These are phyloP conservation scores for Solanum arcanum DNA, from an alignment of 257 asterid species.

Conservation along the genomic window DNA sequence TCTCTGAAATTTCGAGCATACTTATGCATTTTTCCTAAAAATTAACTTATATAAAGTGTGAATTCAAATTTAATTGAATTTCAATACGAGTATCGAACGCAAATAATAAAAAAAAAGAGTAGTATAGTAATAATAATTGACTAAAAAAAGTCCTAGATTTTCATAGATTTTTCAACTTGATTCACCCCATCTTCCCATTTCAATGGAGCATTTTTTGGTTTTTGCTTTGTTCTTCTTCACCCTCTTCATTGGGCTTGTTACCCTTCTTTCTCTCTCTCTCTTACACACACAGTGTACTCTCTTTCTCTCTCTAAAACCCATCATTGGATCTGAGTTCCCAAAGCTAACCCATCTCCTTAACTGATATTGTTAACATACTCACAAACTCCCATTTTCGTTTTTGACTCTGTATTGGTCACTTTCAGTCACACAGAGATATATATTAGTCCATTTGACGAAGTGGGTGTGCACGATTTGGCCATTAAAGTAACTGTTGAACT, in stretches of 20 bases:
- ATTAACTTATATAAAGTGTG: too few relatives aligned
- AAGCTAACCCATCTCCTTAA: slow-evolving; percentile 5
- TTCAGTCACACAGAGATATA: neutral
- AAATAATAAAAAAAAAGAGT: too few relatives aligned
- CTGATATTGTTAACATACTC: neutral
- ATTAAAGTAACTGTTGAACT: neutral
- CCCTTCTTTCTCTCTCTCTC: neutral
- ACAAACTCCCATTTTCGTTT: neutral
- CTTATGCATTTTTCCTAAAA: too few relatives aligned
- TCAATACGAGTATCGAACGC: neutral
- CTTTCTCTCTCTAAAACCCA: neutral
- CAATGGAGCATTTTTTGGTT: neutral
- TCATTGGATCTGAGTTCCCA: slow-evolving; percentile 68
- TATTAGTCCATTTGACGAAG: neutral
- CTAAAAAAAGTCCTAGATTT: neutral
- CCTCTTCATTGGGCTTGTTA: neutral
- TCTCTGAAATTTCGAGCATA: too few relatives aligned
- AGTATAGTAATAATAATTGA: neutral
- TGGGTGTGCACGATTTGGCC: neutral
- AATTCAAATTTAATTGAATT: neutral
- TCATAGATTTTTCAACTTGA: neutral
- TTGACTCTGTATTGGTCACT: neutral
- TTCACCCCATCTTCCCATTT: neutral
- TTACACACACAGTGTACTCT: neutral
- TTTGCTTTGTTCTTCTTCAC: neutral